A percentile compares a stretch with the other conserved stretches of the same genome.
Evolutionary conservation across 352 stramenopile genomes (phyloP).

Genomic region (Plasmopara muralis): DNA sequence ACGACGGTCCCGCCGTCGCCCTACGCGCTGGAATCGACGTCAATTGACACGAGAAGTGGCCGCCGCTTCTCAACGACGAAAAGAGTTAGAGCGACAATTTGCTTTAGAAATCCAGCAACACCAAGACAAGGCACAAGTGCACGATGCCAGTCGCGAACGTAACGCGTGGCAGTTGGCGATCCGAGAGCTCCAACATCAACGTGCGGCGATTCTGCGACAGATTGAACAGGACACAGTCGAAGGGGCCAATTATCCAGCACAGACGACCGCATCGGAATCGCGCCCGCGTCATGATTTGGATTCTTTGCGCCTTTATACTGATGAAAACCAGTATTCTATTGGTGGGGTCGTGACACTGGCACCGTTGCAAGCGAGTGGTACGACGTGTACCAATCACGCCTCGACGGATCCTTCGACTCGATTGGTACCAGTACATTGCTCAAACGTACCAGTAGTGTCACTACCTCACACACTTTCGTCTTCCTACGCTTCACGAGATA

Average conservation of each 20-base stretch:
- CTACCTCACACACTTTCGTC: background rate
- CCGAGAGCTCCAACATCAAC: slow-evolving; percentile 33
- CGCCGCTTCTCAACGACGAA: slow-evolving; percentile 23
- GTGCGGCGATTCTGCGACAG: slow-evolving; percentile 35
- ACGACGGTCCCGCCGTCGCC: slow-evolving; percentile 1
- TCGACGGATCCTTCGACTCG: slow-evolving; percentile 1
- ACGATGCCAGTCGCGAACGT: slow-evolving; percentile 4
- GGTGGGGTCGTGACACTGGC: slow-evolving; percentile 51
- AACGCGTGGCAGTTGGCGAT: slow-evolving; percentile 33
- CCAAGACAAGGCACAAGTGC: slow-evolving; percentile 1
- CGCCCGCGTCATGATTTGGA: background rate
- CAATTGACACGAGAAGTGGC: slow-evolving; percentile 37
- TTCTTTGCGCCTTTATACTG: background rate
- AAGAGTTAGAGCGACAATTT: slow-evolving; percentile 34
- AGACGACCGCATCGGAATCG: background rate
- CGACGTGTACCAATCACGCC: slow-evolving; percentile 4
- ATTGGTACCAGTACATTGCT: slow-evolving; percentile 2
- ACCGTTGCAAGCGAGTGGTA: slow-evolving; percentile 13
- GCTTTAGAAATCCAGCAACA: slow-evolving; percentile 25
- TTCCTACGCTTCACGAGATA: slow-evolving; percentile 17
- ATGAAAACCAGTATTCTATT: slow-evolving; percentile 47
- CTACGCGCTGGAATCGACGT: slow-evolving; percentile 21
- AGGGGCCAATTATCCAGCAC: background rate
- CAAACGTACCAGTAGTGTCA: background rate
- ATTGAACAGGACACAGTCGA: slow-evolving; percentile 32